These are phyloP conservation scores for Lactarius hengduanensis DNA, from an alignment of 768 basidiomycete genomes.

Conservation along the genomic window DNA sequence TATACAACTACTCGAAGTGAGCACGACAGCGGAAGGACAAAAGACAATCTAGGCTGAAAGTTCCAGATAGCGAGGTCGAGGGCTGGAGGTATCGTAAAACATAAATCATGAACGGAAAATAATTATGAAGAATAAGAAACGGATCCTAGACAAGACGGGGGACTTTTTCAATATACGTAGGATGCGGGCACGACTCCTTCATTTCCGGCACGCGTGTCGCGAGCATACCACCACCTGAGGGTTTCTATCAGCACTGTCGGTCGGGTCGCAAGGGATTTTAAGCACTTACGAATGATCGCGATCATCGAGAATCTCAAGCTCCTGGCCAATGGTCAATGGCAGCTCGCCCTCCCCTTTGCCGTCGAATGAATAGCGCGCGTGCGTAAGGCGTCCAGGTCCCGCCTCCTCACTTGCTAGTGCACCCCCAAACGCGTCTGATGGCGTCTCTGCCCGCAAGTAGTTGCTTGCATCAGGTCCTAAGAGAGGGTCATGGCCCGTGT, in stretches of 20 bases:
- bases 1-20: slow-evolving; percentile 26
- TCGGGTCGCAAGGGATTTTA: not conserved
- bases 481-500: slow-evolving; percentile 51
- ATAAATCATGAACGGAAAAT: slow-evolving; percentile 31
- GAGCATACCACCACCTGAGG: slow-evolving; percentile 90
- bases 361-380: slow-evolving; percentile 82
- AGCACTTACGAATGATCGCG: slow-evolving; percentile 69
- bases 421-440: slow-evolving; percentile 66
- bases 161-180: slow-evolving; percentile 69
- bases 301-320: slow-evolving; percentile 78
- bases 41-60: slow-evolving; percentile 27
- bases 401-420: slow-evolving; percentile 54
- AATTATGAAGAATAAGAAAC: slow-evolving; percentile 22
- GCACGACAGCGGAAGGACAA: slow-evolving; percentile 22
- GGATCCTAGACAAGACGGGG: slow-evolving; percentile 3
- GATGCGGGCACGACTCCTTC: slow-evolving; percentile 92
- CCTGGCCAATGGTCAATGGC: slow-evolving; percentile 61
- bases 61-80: slow-evolving; percentile 18
- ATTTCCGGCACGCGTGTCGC: slow-evolving; percentile 71
- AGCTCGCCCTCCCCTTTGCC: slow-evolving; percentile 78
- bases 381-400: slow-evolving; percentile 68
- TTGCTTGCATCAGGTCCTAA: slow-evolving; percentile 69
- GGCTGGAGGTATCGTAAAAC: slow-evolving; percentile 26
- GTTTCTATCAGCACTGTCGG: slow-evolving; percentile 19
- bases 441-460: slow-evolving; percentile 78